Base-by-base conservation (phyloP, 441 rosid species). In the Macaranga tanarius region DNA sequence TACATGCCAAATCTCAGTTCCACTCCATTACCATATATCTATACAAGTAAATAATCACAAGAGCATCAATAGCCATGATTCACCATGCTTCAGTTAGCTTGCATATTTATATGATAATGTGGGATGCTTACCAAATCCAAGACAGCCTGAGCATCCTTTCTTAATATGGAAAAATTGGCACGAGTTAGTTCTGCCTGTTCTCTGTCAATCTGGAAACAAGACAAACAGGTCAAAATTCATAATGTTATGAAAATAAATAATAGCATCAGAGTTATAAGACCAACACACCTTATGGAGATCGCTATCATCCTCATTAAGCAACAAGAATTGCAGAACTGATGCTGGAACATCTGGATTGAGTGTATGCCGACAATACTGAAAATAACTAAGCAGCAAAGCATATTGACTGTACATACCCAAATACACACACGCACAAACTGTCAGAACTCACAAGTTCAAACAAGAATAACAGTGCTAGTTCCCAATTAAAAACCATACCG, bases 281-380 rank as follows among this genome's bases (percentile, higher is more conserved):
- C 71, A 15, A 51, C 81, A 31, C 70, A 80, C 98, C 87, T 88
- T 90, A 73, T 87, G 89, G 70, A 95, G 90, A 87, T 90, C 98
- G 75, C 88, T 89, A 73, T 93, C 98, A 78, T 89, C 89, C 71
- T 91, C 98, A 82, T 86, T 87, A 62, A 88, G 90, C 74, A 92
- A 76, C 80, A 95, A 80, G 84, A 81, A 87, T 67, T 89, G 97
- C 79, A 95, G 79, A 80, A 93, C 88, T 70, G 90, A 77, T 38
- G 88, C 83, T 52, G 99, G 98, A 82, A 95, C 87, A 76, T 89
- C 93, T 34, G 91, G 90, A 81, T 93, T 90, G 79, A 93, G 87
- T 75, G 87, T 86, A 81, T 93, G 99, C 81, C 86, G 92, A 80
- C 99, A 93, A 77, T 93, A 95, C 87, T 95, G 99, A 76, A 95